Percentiles rank a stretch among this genome's conserved stretches.
Conservation (phyloP, 106 monocot species). For the Dendrobium nobile region DNA sequence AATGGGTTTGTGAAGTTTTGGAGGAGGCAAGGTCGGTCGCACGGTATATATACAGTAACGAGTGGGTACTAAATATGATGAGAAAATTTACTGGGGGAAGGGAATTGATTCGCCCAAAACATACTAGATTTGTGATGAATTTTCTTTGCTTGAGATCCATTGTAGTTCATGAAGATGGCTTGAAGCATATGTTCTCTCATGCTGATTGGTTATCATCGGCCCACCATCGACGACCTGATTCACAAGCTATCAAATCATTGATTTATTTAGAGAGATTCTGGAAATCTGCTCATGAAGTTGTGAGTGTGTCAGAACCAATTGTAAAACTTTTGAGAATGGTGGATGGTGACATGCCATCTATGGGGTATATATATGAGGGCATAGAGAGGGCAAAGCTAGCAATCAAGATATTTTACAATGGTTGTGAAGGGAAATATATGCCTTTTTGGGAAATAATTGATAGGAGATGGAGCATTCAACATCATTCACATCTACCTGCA, state of each 20-base stretch:
- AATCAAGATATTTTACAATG: conserved; percentile 29
- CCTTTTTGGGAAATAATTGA: conserved; percentile 44
- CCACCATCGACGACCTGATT: conserved; percentile 27
- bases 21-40: conserved; percentile 26
- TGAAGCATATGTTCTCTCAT: conserved; percentile 47
- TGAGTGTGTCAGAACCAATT: conserved; percentile 34
- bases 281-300: conserved; percentile 39
- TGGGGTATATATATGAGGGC: conserved; percentile 44
- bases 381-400: conserved; percentile 38
- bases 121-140: conserved; percentile 23
- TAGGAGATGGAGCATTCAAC: conserved; percentile 33
- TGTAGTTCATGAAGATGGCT: conserved; percentile 32
- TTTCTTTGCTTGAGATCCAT: conserved; percentile 45
- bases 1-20: conserved; percentile 23
- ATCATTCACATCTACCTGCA: conserved; percentile 28
- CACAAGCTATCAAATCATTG: conserved; percentile 37
- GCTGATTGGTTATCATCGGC: conserved; percentile 35
- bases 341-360: conserved; percentile 46
- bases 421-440: conserved; percentile 37
- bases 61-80: conserved; percentile 22
- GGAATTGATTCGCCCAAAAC: conserved; percentile 34
- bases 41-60: conserved; percentile 22
- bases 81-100: conserved; percentile 25
- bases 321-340: conserved; percentile 40
- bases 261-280: conserved; percentile 39